Percentiles rank a stretch among this genome's conserved stretches.
phyloP scores from a whole-genome alignment of 2,329 filamentous ascomycete genomes.

The Talaromyces marneffei region DNA sequence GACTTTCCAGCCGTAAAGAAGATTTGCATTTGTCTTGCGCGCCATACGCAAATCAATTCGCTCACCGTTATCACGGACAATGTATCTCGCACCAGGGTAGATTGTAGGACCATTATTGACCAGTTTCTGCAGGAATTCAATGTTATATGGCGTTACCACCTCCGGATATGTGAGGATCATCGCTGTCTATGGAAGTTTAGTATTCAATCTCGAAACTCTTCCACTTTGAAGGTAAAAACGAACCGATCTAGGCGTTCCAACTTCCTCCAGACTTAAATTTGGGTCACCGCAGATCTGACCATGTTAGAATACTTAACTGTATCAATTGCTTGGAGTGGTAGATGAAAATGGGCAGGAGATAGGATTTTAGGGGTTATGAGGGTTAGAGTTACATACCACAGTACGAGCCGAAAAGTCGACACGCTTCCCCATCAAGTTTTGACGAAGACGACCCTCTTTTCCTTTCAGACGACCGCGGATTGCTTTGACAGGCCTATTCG shows the following conservation, averaged over 20 bases:
- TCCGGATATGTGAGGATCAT: conserved; percentile 92
- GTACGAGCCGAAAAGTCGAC: conserved; percentile 99
- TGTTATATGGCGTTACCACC: conserved; percentile 96
- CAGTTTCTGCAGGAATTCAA: conserved; percentile 79
- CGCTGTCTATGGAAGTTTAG: conserved; percentile 54
- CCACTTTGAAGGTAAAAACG: background rate
- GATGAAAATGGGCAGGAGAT: background rate
- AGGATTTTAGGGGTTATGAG: background rate
- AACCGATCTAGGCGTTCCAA: conserved; percentile 49
- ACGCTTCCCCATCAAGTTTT: conserved; percentile 99
- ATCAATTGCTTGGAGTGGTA: background rate
- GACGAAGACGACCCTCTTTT: conserved; percentile 94
- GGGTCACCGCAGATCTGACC: conserved; percentile 53
- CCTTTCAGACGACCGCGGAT: conserved; percentile 97
- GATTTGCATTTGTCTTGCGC: conserved; percentile 63
- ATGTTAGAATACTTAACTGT: background rate
- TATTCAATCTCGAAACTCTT: background rate
- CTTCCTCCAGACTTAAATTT: conserved; percentile 92
- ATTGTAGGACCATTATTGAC: conserved; percentile 92
- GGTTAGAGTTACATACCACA: conserved; percentile 65
- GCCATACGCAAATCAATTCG: conserved; percentile 93
- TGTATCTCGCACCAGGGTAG: conserved; percentile 93
- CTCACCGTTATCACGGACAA: conserved; percentile 88
- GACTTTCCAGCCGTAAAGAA: conserved; percentile 98
- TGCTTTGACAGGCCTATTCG: conserved; percentile 90